Evolutionary conservation across 73 alveolate genomes (phyloP), one percentile per base, ranked within the genome.

Genomic region (Paramecium pentaurelia): DNA sequence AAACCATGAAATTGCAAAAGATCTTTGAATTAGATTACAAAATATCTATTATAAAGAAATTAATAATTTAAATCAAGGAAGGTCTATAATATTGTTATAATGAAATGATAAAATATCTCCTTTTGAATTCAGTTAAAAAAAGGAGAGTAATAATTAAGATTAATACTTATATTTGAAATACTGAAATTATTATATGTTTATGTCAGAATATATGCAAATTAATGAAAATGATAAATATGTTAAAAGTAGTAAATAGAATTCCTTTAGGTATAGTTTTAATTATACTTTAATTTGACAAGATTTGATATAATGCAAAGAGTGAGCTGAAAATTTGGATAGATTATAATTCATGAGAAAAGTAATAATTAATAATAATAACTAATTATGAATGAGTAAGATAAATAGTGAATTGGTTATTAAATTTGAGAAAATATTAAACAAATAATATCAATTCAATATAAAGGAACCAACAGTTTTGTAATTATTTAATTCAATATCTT

Each of bases 1-100:
- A 75, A 75, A 18, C 88, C 88, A 3, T 75, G 88, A 18, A 38
- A 38, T 37, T 75, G 88, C 12, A 75, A 75, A 18, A 70, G 88
- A 12, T 38, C 88, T 22, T 22, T 22, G 0, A 38, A 75, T 30
- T 16, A 30, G 25, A 64, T 64, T 18, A 42, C 37, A 38, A 38
- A 38, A 75, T 75, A 44, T 37, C 88, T 70, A 22, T 22, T 22
- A 22, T 22, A 22, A 22, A 22, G 0, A 22, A 22, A 22, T 22
- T 22, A 22, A 22, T 22, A 22, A 22, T 22, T 22, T 22, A 0
- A 22, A 22, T 22, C 25, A 22, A 22, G 25, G 25, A 22, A 22
- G 25, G 25, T 22, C 25, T 22, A 22, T 22, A 22, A 22, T 22
- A 22, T 22, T 22, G 0, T 22, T 22, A 22, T 22, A 22, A 22